phyloP scores from a whole-genome alignment of 2,329 filamentous ascomycete genomes.

The Dactylellina sp. region DNA sequence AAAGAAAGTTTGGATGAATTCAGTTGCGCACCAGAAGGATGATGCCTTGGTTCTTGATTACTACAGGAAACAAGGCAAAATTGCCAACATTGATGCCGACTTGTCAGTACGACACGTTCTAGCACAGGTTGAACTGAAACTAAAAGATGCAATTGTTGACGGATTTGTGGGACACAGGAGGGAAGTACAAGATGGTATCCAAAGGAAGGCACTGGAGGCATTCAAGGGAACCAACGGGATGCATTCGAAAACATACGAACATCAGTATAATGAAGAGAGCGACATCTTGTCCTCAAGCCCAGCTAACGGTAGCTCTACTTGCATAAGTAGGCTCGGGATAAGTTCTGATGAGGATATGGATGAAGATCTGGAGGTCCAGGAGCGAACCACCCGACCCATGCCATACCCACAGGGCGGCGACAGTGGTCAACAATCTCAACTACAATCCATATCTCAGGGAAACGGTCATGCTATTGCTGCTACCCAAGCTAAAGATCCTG shows the following conservation, averaged over 20 bases:
- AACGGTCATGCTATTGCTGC: not conserved
- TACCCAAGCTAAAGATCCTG: not conserved
- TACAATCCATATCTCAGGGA: not conserved
- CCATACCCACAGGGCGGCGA: not conserved
- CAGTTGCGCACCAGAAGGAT: conserved; percentile 21
- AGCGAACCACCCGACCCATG: not conserved
- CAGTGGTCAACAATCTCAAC: not conserved
- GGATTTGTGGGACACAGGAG: conserved; percentile 31
- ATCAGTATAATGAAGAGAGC: too few species aligned
- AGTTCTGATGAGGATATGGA: conserved; percentile 12
- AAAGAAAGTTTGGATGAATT: not conserved
- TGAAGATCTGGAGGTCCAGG: not conserved
- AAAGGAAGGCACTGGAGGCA: conserved; percentile 29
- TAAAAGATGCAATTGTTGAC: conserved; percentile 29
- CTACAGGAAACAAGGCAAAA: conserved; percentile 31
- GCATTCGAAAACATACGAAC: too few species aligned
- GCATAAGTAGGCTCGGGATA: too few species aligned
- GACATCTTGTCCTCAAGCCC: too few species aligned
- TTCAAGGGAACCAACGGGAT: too few species aligned
- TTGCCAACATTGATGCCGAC: conserved; percentile 37
- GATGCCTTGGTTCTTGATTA: conserved; percentile 17
- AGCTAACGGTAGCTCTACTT: too few species aligned
- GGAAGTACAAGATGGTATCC: conserved; percentile 22
- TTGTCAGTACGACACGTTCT: not conserved
- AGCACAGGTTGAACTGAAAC: conserved; percentile 32